Conservation (phyloP, 176 grass and related monocot genomes). For the Cenchrus fungigraminus region DNA sequence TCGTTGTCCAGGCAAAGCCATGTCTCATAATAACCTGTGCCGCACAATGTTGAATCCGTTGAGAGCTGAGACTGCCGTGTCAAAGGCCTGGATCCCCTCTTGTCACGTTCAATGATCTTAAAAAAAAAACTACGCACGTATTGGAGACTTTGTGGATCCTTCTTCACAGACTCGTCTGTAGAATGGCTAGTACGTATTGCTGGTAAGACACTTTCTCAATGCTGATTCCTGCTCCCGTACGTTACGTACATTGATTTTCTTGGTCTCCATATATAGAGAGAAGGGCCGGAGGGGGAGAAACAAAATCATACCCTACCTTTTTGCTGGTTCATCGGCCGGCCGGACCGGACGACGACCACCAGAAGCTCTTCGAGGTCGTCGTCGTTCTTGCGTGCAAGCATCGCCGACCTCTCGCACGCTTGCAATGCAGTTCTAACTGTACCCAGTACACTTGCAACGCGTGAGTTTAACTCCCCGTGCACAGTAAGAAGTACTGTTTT, state of each 20-base stretch:
- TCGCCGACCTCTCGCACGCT: slow-evolving; percentile 27
- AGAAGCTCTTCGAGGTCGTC: neutral
- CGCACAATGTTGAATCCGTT: neutral
- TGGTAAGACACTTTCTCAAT: neutral
- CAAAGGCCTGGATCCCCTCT: neutral
- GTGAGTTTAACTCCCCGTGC: neutral
- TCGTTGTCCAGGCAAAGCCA: neutral
- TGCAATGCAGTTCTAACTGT: neutral
- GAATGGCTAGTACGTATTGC: neutral
- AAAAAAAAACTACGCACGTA: neutral
- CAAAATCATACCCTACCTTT: neutral
- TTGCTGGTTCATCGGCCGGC: neutral
- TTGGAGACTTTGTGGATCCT: neutral
- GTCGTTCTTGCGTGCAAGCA: slow-evolving; percentile 28
- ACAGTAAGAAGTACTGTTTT: neutral
- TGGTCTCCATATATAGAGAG: neutral
- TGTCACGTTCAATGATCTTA: neutral
- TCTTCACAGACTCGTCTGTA: neutral
- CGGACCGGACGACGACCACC: too few relatives aligned
- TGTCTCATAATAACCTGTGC: neutral
- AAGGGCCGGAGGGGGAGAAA: neutral
- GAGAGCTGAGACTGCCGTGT: neutral
- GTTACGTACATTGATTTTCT: neutral
- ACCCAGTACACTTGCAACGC: neutral
- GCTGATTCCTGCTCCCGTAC: neutral